These are phyloP conservation scores for Claviceps quebecensis DNA, from an alignment of 2,329 filamentous ascomycete genomes.

Conservation along the genomic window DNA sequence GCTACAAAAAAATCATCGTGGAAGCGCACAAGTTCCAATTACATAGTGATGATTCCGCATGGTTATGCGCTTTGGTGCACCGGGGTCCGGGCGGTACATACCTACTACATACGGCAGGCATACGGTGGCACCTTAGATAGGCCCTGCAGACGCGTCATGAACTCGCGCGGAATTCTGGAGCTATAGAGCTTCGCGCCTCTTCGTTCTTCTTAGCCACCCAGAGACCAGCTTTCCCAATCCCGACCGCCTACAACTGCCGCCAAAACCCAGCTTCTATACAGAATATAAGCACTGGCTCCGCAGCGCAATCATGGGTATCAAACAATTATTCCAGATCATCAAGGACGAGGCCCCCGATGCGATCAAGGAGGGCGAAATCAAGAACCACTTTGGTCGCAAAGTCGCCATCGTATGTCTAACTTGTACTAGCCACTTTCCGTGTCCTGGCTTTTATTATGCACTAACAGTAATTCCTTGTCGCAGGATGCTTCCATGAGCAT, in stretches of 20 bases:
- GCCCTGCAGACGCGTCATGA: too few species aligned
- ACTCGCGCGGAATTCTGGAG: too few species aligned
- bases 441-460: not conserved
- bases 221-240: not conserved
- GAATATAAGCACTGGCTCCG: not conserved
- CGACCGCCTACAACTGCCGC: not conserved
- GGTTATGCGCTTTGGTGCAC: too few species aligned
- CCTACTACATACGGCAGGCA: too few species aligned
- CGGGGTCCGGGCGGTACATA: too few species aligned
- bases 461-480: not conserved
- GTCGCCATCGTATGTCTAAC: conserved; percentile 71
- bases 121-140: too few species aligned
- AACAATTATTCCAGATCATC: conserved; percentile 67
- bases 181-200: too few species aligned
- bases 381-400: conserved; percentile 96
- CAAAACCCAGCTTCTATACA: not conserved
- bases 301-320: conserved; percentile 42
- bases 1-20: too few species aligned
- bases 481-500: conserved; percentile 75
- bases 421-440: not conserved
- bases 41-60: too few species aligned
- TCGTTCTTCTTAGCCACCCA: not conserved
- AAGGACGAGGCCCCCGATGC: conserved; percentile 90
- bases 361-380: conserved; percentile 94
- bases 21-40: too few species aligned